Percentiles rank a stretch among this genome's conserved stretches.
phyloP scores from a whole-genome alignment of 176 grass and related monocot species.

The Eleusine indica region DNA sequence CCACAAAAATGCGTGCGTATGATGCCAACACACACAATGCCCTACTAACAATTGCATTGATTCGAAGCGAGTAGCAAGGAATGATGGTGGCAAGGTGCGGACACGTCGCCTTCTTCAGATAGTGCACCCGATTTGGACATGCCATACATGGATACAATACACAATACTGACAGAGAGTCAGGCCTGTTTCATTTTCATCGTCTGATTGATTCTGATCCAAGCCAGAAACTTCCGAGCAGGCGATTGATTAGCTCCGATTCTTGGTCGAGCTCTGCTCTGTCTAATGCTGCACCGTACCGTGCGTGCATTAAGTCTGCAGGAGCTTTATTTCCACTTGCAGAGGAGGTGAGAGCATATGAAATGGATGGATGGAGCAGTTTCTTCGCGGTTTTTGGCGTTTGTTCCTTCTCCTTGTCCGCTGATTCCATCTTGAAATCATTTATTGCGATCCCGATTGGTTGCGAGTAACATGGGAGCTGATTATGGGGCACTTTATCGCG shows the following conservation, averaged over 20 bases:
- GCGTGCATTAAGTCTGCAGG: background rate
- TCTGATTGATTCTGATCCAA: background rate
- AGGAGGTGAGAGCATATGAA: no score
- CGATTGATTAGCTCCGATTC: background rate
- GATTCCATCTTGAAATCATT: slow-evolving; percentile 16
- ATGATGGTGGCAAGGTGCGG: background rate
- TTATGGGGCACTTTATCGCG: background rate
- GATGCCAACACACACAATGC: background rate
- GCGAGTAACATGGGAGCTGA: slow-evolving; percentile 5
- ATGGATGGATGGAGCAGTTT: background rate
- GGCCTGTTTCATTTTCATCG: background rate
- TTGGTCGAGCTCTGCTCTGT: background rate
- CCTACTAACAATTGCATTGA: slow-evolving; percentile 27
- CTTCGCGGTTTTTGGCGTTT: background rate
- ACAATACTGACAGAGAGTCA: background rate
- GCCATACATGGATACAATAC: background rate
- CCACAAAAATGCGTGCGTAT: background rate
- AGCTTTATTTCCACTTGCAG: slow-evolving; percentile 25
- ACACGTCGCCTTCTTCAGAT: slow-evolving; percentile 28
- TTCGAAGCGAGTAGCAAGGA: slow-evolving; percentile 24
- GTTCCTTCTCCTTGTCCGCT: slow-evolving; percentile 19
- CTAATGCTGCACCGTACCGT: background rate
- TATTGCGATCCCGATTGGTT: background rate
- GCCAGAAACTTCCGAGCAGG: background rate
- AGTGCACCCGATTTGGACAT: slow-evolving; percentile 29